Percentiles rank a stretch among this genome's conserved stretches.
phyloP scores from a whole-genome alignment of 208 protist species.

The Crithidia sp. region DNA sequence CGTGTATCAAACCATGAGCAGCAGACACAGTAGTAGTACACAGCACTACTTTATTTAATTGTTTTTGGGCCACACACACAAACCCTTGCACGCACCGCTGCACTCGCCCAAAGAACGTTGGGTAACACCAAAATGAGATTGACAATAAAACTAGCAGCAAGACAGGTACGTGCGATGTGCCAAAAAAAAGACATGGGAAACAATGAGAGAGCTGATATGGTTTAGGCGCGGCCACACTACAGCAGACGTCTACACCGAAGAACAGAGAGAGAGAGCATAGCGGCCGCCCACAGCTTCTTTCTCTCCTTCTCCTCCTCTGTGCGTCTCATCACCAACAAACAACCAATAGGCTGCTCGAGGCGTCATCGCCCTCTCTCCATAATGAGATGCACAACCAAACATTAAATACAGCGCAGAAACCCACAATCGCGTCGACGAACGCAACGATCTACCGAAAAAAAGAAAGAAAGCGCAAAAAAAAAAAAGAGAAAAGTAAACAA shows the following conservation, averaged over 20 bases:
- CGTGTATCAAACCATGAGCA: background rate
- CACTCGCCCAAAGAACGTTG: background rate
- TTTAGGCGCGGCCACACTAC: too few relatives aligned
- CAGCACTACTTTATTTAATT: background rate
- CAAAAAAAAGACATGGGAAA: slow-evolving; percentile 8
- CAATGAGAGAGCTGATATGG: too few relatives aligned
- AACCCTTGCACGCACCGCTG: background rate
- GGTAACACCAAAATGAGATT: background rate
- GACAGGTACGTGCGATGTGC: background rate
- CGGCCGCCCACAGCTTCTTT: too few relatives aligned
- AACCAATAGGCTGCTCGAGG: too few relatives aligned
- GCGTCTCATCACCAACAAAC: too few relatives aligned
- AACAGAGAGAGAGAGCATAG: too few relatives aligned
- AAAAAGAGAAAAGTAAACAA: slow-evolving; percentile 8
- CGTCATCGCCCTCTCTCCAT: too few relatives aligned
- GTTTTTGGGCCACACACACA: background rate
- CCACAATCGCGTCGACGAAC: too few relatives aligned
- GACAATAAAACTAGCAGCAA: background rate
- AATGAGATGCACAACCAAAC: too few relatives aligned
- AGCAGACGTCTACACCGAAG: too few relatives aligned
- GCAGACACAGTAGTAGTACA: background rate
- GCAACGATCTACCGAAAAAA: background rate
- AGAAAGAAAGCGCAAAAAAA: background rate
- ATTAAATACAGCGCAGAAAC: too few relatives aligned
- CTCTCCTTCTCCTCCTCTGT: too few relatives aligned